phyloP scores from a whole-genome alignment of 106 monocot species.

The Hemerocallis citrina region DNA sequence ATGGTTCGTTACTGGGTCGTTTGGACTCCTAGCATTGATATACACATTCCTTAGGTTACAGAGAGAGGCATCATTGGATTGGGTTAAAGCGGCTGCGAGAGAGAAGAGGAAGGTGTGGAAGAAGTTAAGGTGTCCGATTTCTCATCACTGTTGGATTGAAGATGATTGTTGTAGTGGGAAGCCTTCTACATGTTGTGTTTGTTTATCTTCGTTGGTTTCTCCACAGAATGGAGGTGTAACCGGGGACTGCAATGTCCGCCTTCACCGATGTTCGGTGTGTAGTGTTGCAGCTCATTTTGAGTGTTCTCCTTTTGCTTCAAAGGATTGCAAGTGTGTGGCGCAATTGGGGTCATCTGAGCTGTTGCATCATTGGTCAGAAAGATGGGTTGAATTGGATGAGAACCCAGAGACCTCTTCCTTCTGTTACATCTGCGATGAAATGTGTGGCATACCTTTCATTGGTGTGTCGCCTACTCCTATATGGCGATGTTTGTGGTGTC shows the following conservation, averaged over 20 bases:
- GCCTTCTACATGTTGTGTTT: constrained; percentile 72
- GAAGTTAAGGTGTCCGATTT: constrained; percentile 50
- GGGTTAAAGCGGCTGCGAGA: constrained; percentile 76
- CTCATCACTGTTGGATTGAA: constrained; percentile 62
- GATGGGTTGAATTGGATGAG: constrained; percentile 67
- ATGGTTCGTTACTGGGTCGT: constrained; percentile 46
- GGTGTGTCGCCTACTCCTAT: constrained; percentile 66
- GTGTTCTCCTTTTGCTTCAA: constrained; percentile 46
- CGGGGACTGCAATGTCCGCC: not conserved
- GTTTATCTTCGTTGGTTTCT: constrained; percentile 52
- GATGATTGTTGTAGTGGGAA: constrained; percentile 24
- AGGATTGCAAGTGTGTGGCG: constrained; percentile 77
- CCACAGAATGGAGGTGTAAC: constrained; percentile 21
- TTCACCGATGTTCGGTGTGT: constrained; percentile 64
- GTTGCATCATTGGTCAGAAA: constrained; percentile 88
- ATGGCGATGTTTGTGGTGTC: constrained; percentile 91
- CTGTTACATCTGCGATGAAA: constrained; percentile 80
- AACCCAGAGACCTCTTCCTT: constrained; percentile 58
- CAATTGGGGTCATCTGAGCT: constrained; percentile 54
- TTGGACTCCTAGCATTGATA: constrained; percentile 52
- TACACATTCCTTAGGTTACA: constrained; percentile 67
- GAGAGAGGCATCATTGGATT: constrained; percentile 54
- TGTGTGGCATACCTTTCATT: constrained; percentile 64
- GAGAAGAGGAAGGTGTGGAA: constrained; percentile 65
- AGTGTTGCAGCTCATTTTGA: constrained; percentile 62